Evolutionary conservation across 805 yeast species (phyloP).

Genomic region (Candida oleophila): DNA sequence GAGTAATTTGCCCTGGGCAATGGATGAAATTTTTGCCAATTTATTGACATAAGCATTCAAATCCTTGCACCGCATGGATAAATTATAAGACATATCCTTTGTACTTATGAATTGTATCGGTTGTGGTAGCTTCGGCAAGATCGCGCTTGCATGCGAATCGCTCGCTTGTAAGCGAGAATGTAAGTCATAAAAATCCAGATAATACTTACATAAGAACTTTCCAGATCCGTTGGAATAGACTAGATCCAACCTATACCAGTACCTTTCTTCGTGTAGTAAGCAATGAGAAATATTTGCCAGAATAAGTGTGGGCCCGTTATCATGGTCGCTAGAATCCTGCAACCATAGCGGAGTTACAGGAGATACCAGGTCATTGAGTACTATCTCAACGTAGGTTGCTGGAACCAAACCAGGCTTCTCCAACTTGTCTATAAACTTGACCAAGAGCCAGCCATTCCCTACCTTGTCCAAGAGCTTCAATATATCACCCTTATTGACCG

Average conservation of each 20-base stretch:
- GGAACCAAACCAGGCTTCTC: constrained; percentile 52
- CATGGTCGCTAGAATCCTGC: constrained; percentile 11
- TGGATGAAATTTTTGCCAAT: constrained; percentile 22
- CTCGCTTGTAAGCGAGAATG: constrained; percentile 33
- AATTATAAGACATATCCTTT: constrained; percentile 9
- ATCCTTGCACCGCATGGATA: constrained; percentile 38
- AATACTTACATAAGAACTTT: constrained; percentile 45
- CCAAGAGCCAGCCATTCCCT: constrained; percentile 56
- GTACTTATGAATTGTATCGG: constrained; percentile 40
- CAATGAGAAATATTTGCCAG: constrained; percentile 1
- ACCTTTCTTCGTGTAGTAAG: constrained; percentile 39
- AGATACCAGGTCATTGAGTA: constrained; percentile 37
- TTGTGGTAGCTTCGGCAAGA: constrained; percentile 45
- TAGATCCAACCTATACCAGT: constrained; percentile 52
- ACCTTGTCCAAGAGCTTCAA: constrained; percentile 47
- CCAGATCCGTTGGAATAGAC: constrained; percentile 31
- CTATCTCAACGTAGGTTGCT: constrained; percentile 47
- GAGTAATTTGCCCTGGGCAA: constrained; percentile 14
- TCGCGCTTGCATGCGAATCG: constrained; percentile 8
- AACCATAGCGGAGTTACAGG: constrained; percentile 41
- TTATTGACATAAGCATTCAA: constrained; percentile 40
- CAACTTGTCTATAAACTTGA: constrained; percentile 50
- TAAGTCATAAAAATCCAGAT: constrained; percentile 50
- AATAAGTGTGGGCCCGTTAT: not conserved
- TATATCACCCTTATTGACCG: constrained; percentile 50